Base-by-base conservation (phyloP, 2,329 filamentous ascomycete genomes). In the Rachicladosporium sp. region DNA sequence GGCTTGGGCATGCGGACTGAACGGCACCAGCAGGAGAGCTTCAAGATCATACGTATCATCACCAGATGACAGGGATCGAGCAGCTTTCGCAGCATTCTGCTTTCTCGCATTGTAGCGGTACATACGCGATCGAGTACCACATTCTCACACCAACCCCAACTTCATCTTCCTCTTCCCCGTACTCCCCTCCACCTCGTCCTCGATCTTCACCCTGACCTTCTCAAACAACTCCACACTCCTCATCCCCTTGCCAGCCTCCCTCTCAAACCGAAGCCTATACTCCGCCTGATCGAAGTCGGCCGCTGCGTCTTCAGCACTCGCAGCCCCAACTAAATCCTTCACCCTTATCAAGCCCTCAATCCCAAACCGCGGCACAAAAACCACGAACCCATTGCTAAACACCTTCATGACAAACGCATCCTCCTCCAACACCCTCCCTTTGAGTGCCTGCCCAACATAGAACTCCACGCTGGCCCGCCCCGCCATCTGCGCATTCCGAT, bases 381-480 rank as follows among this genome's bases (percentile, higher is more conserved):
- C 88, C 11, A 96, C 91, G 52, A 95, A 89, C 5, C 91, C 91
- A 64, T 98, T 98, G 58, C 83, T 87, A 63, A 98, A 98, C 38
- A 98, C 82, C 57, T 85, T 84, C 83, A 98, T 93, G 34, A 98
- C 78, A 60, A 94, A 96, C 3, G 85, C 91, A 42, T 95, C 88
- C 61, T 95, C 88, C 52, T 88, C 80, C 6, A 79, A 65, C 10
- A 76, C 69, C 39, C 74, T 69, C 7, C 74, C 86, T 66, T 91
- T 91, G 41, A 98, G 78, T 9, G 89, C 87, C 65, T 98, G 91
- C 0, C 91, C 91, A 36, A 98, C 91, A 59, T 96, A 98, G 67
- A 96, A 98, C 52, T 94, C 88, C 46, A 98, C 88, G 51, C 82
- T 91, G 19, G 91, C 89, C 43, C 91, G 79, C 29, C 89, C 89